Conservation (phyloP, 2,329 filamentous ascomycete genomes). For the Pseudogymnoascus sp. region DNA sequence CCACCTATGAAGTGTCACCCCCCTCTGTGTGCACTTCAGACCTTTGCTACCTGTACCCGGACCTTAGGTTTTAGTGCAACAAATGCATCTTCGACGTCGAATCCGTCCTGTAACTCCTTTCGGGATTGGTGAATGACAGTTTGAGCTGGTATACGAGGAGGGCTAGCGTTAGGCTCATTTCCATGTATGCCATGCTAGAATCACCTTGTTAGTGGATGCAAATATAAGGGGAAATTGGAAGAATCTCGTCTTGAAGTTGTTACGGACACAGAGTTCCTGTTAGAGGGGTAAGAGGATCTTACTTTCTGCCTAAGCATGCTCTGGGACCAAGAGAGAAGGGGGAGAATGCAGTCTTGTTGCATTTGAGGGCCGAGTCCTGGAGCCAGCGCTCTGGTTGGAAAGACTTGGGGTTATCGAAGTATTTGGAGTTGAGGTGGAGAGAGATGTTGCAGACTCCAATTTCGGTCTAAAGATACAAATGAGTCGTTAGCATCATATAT, state of each 20-base stretch:
- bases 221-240: background rate
- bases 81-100: background rate
- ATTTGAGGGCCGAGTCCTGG: background rate
- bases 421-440: no score
- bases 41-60: background rate
- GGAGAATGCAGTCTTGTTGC: background rate
- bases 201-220: background rate
- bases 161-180: no score
- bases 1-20: background rate
- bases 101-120: background rate
- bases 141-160: background rate
- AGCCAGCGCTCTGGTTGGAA: no score
- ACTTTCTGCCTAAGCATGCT: background rate
- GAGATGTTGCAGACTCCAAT: no score
- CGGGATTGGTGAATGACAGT: background rate
- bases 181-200: background rate
- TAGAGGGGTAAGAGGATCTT: background rate
- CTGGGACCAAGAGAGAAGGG: background rate
- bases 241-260: background rate
- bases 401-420: no score
- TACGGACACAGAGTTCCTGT: background rate
- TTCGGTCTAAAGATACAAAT: no score
- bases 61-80: background rate
- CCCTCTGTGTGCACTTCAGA: background rate
- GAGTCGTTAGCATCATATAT: no score